Base-by-base conservation (phyloP, 225 moss, liverwort and hornwort genomes). In the Polytrichum formosum region DNA sequence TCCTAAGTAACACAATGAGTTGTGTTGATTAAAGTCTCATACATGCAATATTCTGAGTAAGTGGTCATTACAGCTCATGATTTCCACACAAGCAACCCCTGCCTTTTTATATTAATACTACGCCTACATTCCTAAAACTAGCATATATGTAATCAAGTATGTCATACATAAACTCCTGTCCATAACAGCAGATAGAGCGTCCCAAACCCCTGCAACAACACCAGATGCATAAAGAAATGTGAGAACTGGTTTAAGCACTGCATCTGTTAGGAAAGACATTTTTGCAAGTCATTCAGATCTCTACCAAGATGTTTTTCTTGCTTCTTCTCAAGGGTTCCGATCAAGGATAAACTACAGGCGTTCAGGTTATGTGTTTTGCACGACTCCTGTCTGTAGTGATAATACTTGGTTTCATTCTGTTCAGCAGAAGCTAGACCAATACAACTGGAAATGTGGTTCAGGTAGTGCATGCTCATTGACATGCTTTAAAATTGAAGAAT, bases 121-220 rank as follows among this genome's bases (percentile, higher is more conserved):
- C 46, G 67, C 69, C 74, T 76, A 74, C 66, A 56, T 67, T 59
- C 59, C 81, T 72, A 76, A 13, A 72, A 63, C 65, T 71, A 62
- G 65, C 73, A 55, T 73, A 18, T 61, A 53, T 67, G 55, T 67
- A 64, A 61, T 73, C 55, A 71, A 73, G 75, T 21, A 53, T n/a
- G 53, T 83, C 84, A 95, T 30, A 97, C 92, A 88, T 92, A 93
- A n/a, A 97, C 91, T 78, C 96, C 96, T 1, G 96, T 93, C 96
- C 96, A 97, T 67, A 97, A 81, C 72, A 97, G 83, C 76, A 97
- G 72, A 78, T 92, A 97, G 63, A 93, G 89, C 54, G 93, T 90
- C 69, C 96, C 96, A 80, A 97, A 97, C 18, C 96, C 96, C 93
- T 95, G 93, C 79, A 33, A 26, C 5, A 26, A 21, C 67, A 67